Evolutionary conservation across 768 basidiomycete genomes (phyloP).

Genomic region (Lyophyllum decastes): DNA sequence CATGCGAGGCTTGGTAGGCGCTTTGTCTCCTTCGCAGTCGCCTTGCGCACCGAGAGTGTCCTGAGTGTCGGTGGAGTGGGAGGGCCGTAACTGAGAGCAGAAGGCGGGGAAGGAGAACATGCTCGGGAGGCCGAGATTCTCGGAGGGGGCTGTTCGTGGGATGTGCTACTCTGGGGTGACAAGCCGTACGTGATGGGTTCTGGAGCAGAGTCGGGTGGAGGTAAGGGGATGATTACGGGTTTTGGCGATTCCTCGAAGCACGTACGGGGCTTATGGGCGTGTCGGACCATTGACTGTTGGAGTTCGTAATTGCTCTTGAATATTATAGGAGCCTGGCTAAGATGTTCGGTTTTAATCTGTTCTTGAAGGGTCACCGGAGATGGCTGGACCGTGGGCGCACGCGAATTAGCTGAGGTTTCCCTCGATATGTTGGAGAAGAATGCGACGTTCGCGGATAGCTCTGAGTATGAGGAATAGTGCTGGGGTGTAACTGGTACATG

Average conservation of each 20-base stretch:
- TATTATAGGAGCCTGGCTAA: neutral
- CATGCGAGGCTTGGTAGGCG: slow-evolving; percentile 1
- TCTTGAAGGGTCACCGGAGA: neutral
- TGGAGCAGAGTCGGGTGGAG: neutral
- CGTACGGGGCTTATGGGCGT: neutral
- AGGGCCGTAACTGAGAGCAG: neutral
- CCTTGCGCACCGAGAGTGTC: neutral
- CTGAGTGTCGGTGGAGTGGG: neutral
- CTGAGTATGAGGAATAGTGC: slow-evolving; percentile 26
- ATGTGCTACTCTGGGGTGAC: neutral
- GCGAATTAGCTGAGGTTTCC: no score
- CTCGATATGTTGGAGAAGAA: slow-evolving; percentile 4
- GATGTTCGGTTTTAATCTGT: neutral
- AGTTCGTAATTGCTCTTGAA: no score
- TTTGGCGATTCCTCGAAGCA: neutral
- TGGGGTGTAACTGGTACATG: neutral
- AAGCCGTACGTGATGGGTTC: no score
- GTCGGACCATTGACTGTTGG: neutral
- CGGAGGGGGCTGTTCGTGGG: neutral
- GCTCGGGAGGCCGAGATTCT: neutral
- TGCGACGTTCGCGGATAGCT: slow-evolving; percentile 23
- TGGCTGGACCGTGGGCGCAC: no score
- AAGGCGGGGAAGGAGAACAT: neutral
- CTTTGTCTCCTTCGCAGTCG: neutral
- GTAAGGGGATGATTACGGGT: neutral